A percentile compares a stretch with the other conserved stretches of the same genome.
These are phyloP conservation scores for Emmonsiellopsis sp. DNA, from an alignment of 2,329 filamentous ascomycete genomes.

Conservation along the genomic window DNA sequence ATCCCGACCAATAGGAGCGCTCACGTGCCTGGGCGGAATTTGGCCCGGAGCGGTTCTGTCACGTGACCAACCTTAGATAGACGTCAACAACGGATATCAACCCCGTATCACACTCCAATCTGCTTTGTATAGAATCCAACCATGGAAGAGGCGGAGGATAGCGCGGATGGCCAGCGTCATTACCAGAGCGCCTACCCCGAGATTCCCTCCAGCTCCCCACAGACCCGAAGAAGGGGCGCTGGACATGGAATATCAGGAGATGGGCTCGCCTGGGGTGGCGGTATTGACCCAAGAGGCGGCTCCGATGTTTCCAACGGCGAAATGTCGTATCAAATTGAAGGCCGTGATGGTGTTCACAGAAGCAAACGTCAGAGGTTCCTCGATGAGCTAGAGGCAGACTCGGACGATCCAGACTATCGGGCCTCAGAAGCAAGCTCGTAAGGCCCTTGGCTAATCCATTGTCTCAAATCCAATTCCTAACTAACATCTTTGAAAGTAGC, in stretches of 20 bases:
- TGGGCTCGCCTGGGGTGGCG: background rate
- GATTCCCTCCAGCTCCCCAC: background rate
- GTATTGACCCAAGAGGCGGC: background rate
- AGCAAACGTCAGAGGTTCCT: background rate
- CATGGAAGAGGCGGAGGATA: background rate
- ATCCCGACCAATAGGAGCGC: no score
- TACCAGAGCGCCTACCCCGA: background rate
- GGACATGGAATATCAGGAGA: background rate
- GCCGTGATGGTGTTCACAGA: background rate
- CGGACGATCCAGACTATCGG: slow-evolving; percentile 1
- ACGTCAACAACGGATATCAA: background rate
- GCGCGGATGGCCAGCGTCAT: background rate
- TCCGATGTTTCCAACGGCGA: slow-evolving; percentile 4
- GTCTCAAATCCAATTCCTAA: background rate
- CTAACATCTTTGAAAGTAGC: background rate
- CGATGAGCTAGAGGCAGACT: background rate
- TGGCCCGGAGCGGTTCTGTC: no score
- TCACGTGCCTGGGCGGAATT: no score
- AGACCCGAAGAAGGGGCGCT: background rate
- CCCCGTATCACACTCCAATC: background rate
- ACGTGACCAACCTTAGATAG: no score
- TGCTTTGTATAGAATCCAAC: background rate
- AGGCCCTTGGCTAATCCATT: background rate
- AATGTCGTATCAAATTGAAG: background rate
- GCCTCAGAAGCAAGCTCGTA: background rate